Percentiles rank a stretch among this genome's conserved stretches.
These are phyloP conservation scores for Wallacemonas sp. DNA, from an alignment of 208 protist genomes.

Conservation along the genomic window DNA sequence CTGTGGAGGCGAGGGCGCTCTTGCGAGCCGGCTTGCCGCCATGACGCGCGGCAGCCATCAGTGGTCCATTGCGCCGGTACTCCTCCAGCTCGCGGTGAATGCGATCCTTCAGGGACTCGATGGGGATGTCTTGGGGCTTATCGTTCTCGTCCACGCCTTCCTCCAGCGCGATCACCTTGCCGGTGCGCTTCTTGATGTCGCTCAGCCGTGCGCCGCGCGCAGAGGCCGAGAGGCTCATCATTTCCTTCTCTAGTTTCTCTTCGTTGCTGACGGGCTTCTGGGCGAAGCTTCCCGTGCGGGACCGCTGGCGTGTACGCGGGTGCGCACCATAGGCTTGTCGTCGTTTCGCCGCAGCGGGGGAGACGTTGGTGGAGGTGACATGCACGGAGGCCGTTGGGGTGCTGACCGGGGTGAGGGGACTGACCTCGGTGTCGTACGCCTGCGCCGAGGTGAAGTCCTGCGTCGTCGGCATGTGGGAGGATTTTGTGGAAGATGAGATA, in stretches of 20 bases:
- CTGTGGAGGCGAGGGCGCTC: neutral
- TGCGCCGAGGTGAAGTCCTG: neutral
- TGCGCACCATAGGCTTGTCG: neutral
- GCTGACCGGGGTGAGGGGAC: slow-evolving; percentile 6
- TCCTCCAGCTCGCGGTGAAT: slow-evolving; percentile 68
- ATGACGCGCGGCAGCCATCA: slow-evolving; percentile 21
- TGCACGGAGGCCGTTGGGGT: neutral
- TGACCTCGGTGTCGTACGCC: neutral
- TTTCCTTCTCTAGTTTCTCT: slow-evolving; percentile 15
- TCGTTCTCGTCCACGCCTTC: slow-evolving; percentile 44
- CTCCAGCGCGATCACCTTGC: slow-evolving; percentile 28
- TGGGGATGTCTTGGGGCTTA: slow-evolving; percentile 31
- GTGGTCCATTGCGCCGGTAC: slow-evolving; percentile 46
- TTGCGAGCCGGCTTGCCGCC: neutral
- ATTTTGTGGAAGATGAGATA: slow-evolving; percentile 8
- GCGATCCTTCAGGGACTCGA: slow-evolving; percentile 50
- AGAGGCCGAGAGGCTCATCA: slow-evolving; percentile 14
- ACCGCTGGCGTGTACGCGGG: neutral
- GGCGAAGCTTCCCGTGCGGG: neutral
- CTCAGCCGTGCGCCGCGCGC: slow-evolving; percentile 20
- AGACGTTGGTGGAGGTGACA: neutral
- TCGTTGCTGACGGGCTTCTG: slow-evolving; percentile 2
- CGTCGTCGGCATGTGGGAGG: neutral
- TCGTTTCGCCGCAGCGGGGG: neutral
- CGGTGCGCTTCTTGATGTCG: slow-evolving; percentile 17